Conservation (phyloP, 345 rosid genomes). For the Geranium brycei region DNA sequence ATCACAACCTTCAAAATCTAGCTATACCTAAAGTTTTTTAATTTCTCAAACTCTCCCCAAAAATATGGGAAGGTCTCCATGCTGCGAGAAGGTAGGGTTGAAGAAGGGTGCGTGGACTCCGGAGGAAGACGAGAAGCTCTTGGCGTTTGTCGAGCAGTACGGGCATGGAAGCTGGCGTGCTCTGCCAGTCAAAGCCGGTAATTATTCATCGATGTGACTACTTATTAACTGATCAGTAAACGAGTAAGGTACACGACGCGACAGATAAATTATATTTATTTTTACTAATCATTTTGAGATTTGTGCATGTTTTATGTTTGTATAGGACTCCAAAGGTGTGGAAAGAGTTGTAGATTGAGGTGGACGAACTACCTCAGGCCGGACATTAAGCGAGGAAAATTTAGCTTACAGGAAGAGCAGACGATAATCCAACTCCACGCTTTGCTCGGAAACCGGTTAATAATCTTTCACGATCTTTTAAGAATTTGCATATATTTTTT, state of each 20-base stretch:
- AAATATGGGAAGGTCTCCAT: neutral
- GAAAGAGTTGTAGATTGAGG: neutral
- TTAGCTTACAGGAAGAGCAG: neutral
- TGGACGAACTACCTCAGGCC: neutral
- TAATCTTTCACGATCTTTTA: too few species aligned
- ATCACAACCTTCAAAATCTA: neutral
- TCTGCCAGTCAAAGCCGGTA: neutral
- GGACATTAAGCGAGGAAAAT: neutral
- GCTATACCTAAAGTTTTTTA: neutral
- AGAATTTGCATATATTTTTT: too few species aligned
- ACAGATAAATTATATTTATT: too few species aligned
- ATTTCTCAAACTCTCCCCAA: neutral
- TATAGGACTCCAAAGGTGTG: neutral
- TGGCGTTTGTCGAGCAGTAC: neutral
- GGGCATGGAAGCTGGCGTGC: neutral
- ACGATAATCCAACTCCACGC: neutral
- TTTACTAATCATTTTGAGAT: too few species aligned
- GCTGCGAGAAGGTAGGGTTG: neutral
- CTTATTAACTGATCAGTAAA: too few species aligned
- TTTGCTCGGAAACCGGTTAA: neutral
- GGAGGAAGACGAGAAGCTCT: neutral
- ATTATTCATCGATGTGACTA: neutral
- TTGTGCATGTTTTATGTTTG: neutral
- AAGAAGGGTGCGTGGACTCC: neutral
- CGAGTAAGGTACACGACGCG: neutral